Conservation (phyloP, 495 filamentous ascomycete species). For the Massariosphaeria phaeospora region DNA sequence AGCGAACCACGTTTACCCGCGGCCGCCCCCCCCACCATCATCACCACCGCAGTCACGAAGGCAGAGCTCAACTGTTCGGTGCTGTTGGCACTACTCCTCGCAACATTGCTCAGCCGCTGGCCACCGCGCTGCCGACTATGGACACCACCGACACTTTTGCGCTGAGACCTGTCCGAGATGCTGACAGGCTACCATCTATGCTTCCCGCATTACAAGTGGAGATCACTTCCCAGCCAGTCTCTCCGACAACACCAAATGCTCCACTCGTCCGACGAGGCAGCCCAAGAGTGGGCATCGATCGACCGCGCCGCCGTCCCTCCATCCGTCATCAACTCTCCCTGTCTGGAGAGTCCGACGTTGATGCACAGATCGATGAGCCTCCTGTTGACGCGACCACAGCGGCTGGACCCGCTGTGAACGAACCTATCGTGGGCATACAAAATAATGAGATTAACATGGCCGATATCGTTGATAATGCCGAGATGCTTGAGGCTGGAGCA, state of each 20-base stretch:
- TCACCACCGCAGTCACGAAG: slow-evolving; percentile 57
- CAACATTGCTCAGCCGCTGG: slow-evolving; percentile 39
- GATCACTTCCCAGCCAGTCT: slow-evolving; percentile 81
- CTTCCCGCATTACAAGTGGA: slow-evolving; percentile 65
- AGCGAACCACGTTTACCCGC: slow-evolving; percentile 62
- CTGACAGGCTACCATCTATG: slow-evolving; percentile 82
- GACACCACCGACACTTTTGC: slow-evolving; percentile 68
- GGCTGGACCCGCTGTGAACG: slow-evolving; percentile 55
- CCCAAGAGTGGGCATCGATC: slow-evolving; percentile 31
- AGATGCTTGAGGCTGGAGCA: slow-evolving; percentile 71
- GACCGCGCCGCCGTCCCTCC: slow-evolving; percentile 60
- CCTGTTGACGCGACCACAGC: slow-evolving; percentile 57
- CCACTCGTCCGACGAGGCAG: slow-evolving; percentile 40
- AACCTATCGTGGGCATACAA: slow-evolving; percentile 73
- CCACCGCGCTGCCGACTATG: slow-evolving; percentile 48
- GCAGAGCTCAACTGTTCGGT: slow-evolving; percentile 45
- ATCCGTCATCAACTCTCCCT: slow-evolving; percentile 84
- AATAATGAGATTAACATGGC: slow-evolving; percentile 43
- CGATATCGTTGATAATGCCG: slow-evolving; percentile 71
- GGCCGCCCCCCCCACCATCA: slow-evolving; percentile 55
- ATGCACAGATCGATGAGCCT: slow-evolving; percentile 70
- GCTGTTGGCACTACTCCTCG: slow-evolving; percentile 18
- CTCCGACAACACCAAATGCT: slow-evolving; percentile 84
- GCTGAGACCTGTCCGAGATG: slow-evolving; percentile 74
- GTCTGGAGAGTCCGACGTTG: slow-evolving; percentile 74